Evolutionary conservation across 2,329 filamentous ascomycete species (phyloP).

Genomic region (Colletotrichum filicis): DNA sequence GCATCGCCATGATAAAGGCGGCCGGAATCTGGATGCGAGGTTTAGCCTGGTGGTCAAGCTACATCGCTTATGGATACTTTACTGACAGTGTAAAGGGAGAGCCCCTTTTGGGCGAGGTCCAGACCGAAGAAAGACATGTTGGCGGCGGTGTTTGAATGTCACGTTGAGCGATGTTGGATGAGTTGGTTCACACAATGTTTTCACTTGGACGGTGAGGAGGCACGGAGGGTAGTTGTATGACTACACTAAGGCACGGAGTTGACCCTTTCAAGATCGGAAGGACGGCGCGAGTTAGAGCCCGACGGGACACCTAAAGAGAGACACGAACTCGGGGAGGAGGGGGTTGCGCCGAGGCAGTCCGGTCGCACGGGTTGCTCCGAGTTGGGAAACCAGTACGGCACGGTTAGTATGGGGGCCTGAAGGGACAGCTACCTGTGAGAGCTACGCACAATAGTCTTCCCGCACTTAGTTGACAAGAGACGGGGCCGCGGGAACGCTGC

Average conservation of each 20-base stretch:
- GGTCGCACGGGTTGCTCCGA: background rate
- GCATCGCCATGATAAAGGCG: constrained; percentile 47
- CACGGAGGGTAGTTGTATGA: background rate
- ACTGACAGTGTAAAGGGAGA: constrained; percentile 46
- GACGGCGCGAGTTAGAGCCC: background rate
- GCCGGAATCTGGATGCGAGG: constrained; percentile 50
- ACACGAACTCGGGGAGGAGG: background rate
- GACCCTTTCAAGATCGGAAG: background rate
- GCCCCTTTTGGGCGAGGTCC: constrained; percentile 47
- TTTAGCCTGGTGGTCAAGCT: background rate
- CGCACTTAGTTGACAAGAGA: background rate
- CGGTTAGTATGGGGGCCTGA: background rate
- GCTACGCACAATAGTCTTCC: background rate
- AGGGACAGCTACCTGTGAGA: background rate
- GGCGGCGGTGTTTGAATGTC: background rate
- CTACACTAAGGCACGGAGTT: background rate
- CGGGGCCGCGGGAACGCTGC: background rate
- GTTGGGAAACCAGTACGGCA: background rate
- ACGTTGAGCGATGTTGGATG: background rate
- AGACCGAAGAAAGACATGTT: constrained; percentile 43
- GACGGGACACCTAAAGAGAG: background rate
- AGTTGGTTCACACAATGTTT: background rate
- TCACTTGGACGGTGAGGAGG: background rate
- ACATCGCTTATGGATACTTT: constrained; percentile 5
- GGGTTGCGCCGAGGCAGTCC: background rate